These are phyloP conservation scores for Saururus chinensis DNA, from an alignment of 164 flowering plant species.

Conservation along the genomic window DNA sequence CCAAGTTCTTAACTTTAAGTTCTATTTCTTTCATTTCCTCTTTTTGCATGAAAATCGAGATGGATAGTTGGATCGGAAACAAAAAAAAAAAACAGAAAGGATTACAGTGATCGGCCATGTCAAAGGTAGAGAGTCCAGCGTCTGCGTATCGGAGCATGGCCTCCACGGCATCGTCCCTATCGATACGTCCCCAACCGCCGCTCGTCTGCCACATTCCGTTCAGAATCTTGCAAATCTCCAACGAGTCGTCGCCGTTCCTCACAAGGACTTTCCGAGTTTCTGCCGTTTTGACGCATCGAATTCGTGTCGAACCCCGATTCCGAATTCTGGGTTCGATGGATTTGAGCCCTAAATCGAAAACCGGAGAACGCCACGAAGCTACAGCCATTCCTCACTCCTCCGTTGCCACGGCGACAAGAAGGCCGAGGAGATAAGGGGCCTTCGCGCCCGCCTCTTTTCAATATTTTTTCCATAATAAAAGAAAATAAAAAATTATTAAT, in stretches of 20 bases:
- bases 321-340: background rate
- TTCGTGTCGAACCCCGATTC: background rate
- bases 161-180: slow-evolving; percentile 70
- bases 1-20: no score
- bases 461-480: background rate
- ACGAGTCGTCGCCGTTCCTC: slow-evolving; percentile 65
- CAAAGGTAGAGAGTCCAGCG: slow-evolving; percentile 84
- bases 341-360: background rate
- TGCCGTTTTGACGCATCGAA: slow-evolving; percentile 15
- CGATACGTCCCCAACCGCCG: slow-evolving; percentile 90
- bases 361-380: slow-evolving; percentile 1
- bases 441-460: slow-evolving; percentile 1
- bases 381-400: slow-evolving; percentile 1
- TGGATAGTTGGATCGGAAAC: no score
- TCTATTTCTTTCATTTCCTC: no score
- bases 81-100: no score
- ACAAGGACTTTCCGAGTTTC: slow-evolving; percentile 26
- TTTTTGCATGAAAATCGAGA: no score
- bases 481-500: background rate
- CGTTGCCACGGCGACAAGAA: no score
- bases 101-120: slow-evolving; percentile 89
- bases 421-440: background rate
- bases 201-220: slow-evolving; percentile 99
- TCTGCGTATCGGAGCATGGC: slow-evolving; percentile 86
- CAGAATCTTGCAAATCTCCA: slow-evolving; percentile 68